These are phyloP conservation scores for Magnusiomyces fungicola DNA, from an alignment of 1,139 yeast genomes.

Conservation along the genomic window DNA sequence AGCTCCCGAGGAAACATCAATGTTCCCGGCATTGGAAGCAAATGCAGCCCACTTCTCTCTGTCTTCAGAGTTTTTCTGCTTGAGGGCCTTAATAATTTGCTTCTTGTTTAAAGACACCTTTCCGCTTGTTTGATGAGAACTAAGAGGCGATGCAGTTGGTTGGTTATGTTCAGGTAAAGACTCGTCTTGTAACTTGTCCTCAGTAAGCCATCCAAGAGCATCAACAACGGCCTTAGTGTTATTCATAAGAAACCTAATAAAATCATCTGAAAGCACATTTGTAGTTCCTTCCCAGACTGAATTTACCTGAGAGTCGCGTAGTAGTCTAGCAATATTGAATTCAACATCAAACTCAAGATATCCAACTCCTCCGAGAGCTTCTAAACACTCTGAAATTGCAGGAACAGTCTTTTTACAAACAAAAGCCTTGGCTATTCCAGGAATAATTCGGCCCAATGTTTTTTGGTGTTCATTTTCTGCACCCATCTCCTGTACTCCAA, in stretches of 20 bases:
- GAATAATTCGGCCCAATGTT: conserved; percentile 23
- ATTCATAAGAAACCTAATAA: conserved; percentile 21
- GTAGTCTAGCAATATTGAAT: conserved; percentile 26
- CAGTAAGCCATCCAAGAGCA: conserved; percentile 16
- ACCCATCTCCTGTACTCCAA: conserved; percentile 26
- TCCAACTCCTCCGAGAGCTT: conserved; percentile 31
- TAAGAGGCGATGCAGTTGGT: conserved; percentile 1
- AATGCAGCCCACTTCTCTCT: conserved; percentile 6
- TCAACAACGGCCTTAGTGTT: conserved; percentile 14
- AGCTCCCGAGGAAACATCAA: conserved; percentile 14
- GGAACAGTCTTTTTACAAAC: conserved; percentile 25
- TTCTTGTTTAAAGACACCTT: not conserved
- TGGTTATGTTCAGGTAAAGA: conserved; percentile 6
- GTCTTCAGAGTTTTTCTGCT: conserved; percentile 4
- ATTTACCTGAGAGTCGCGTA: conserved; percentile 29
- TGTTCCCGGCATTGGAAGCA: conserved; percentile 14
- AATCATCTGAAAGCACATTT: conserved; percentile 29
- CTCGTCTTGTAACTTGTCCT: conserved; percentile 4
- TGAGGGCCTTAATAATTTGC: conserved; percentile 5
- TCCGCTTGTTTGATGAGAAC: not conserved
- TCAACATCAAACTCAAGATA: conserved; percentile 29
- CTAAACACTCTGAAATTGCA: conserved; percentile 31
- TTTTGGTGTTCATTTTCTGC: conserved; percentile 17
- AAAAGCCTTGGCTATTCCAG: conserved; percentile 28
- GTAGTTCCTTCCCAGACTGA: conserved; percentile 34